Base-by-base conservation (phyloP, 2,329 filamentous ascomycete genomes). In the Rhynchosporium agropyri region DNA sequence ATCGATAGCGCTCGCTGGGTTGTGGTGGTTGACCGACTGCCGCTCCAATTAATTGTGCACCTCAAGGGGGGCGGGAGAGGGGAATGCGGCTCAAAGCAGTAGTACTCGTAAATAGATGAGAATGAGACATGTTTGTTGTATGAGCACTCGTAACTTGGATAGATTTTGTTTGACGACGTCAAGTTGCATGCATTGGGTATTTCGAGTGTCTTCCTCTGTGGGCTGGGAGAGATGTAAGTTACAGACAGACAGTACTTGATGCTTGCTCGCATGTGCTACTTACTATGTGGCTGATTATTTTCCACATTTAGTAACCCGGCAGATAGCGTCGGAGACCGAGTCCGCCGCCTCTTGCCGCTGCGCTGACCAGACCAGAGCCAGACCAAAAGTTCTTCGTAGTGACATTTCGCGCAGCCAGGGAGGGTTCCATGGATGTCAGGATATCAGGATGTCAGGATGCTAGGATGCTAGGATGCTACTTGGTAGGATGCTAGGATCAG, bases 21-120 rank as follows among this genome's bases (percentile, higher is more conserved):
- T 10, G 33, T 5, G 33, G 33, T 5, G 33, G 33, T 26, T 51
- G 36, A n/a, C 46, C 42, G 54, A 45, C 54, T 57, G 54, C 43
- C 31, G 46, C 33, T 51, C 45, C 57, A 59, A 50, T 59, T 59
- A 33, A 51, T 31, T 29, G 28, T 43, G 13, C 6, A n/a, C 29
- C 26, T 28, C 20, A 20, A 20, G 20, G 20, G 20, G 20, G 20
- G 20, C 20, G 20, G 20, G 20, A 20, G 20, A 20, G 20, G 5
- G 33, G 33, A 8, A 51, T 59, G 57, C 45, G 57, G 57, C 57
- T 59, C 33, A 50, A 7, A 43, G 56, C 20, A 28, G 36, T 26
- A 26, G 31, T 20, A 20, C 20, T 20, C 20, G 20, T 20, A 20
- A 20, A 20, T 20, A 20, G 20, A 20, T 20, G 20, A 20, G 20